A percentile compares a stretch with the other conserved stretches of the same genome.
These are phyloP conservation scores for Parascedosporium putredinis DNA, from an alignment of 2,329 filamentous ascomycete genomes.

Conservation along the genomic window DNA sequence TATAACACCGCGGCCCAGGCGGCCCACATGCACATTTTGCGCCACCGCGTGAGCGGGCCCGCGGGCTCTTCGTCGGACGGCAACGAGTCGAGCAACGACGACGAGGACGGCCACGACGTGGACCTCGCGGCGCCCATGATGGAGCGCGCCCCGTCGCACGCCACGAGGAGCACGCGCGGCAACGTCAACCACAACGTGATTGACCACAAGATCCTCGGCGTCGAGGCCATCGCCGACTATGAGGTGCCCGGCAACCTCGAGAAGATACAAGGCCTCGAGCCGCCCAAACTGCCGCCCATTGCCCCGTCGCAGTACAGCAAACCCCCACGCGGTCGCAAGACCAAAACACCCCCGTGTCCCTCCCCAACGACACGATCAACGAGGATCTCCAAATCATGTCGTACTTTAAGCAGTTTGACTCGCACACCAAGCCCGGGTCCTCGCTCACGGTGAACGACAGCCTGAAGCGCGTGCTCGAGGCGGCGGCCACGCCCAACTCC, in stretches of 20 bases:
- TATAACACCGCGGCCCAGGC: constrained; percentile 54
- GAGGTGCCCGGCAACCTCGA: constrained; percentile 49
- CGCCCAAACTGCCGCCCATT: constrained; percentile 45
- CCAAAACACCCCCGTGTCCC: constrained; percentile 42
- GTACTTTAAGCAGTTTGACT: constrained; percentile 45
- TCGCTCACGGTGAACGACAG: constrained; percentile 45
- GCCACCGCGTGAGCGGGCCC: constrained; percentile 42
- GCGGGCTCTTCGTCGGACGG: constrained; percentile 36
- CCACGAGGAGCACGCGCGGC: constrained; percentile 52
- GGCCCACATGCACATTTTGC: constrained; percentile 50
- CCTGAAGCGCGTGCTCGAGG: constrained; percentile 44
- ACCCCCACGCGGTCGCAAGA: constrained; percentile 41
- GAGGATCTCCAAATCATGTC: constrained; percentile 49
- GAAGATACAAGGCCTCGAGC: constrained; percentile 42
- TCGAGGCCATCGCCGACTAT: constrained; percentile 50
- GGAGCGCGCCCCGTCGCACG: constrained; percentile 55
- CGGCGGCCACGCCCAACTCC: constrained; percentile 37
- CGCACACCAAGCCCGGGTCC: constrained; percentile 40
- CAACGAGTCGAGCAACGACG: constrained; percentile 41
- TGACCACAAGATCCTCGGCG: constrained; percentile 47
- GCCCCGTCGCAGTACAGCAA: constrained; percentile 50
- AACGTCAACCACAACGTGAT: constrained; percentile 41
- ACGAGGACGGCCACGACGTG: constrained; percentile 34
- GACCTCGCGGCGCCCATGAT: constrained; percentile 41
- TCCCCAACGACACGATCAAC: constrained; percentile 40